Conservation (phyloP, 768 basidiomycete genomes). For the Sporobolomyces roseus region DNA sequence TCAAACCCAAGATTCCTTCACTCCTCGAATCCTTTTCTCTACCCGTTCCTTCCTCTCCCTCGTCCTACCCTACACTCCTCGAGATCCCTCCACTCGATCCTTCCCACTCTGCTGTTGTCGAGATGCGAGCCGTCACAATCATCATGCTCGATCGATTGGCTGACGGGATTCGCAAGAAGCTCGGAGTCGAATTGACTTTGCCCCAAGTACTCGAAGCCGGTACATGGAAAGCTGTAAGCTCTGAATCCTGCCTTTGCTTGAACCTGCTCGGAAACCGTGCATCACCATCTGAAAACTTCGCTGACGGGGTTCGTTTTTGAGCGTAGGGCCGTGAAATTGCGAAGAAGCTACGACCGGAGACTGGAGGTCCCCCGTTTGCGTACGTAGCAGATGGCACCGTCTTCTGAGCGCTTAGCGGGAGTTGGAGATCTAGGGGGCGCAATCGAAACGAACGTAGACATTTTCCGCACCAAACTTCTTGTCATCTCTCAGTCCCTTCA, state of each 20-base stretch:
- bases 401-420: too few relatives aligned
- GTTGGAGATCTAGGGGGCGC: too few relatives aligned
- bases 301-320: too few relatives aligned
- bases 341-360: conserved; percentile 62
- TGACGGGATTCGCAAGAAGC: conserved; percentile 60
- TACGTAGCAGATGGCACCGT: conserved; percentile 36
- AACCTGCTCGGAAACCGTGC: too few relatives aligned
- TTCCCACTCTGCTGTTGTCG: conserved; percentile 84
- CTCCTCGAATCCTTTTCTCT: conserved; percentile 54
- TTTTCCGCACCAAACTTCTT: too few relatives aligned
- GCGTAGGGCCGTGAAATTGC: conserved; percentile 79
- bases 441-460: too few relatives aligned
- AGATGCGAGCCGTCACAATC: conserved; percentile 95
- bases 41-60: conserved; percentile 48
- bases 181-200: conserved; percentile 62
- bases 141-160: conserved; percentile 86
- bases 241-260: neutral
- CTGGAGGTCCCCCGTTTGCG: conserved; percentile 41
- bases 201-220: conserved; percentile 90
- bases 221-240: conserved; percentile 76
- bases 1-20: conserved; percentile 61
- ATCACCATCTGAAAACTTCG: too few relatives aligned
- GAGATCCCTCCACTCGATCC: conserved; percentile 64
- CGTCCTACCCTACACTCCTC: conserved; percentile 44
- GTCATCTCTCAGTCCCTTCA: too few relatives aligned